Base-by-base conservation (phyloP, 805 yeast species). In the Candida germanica region DNA sequence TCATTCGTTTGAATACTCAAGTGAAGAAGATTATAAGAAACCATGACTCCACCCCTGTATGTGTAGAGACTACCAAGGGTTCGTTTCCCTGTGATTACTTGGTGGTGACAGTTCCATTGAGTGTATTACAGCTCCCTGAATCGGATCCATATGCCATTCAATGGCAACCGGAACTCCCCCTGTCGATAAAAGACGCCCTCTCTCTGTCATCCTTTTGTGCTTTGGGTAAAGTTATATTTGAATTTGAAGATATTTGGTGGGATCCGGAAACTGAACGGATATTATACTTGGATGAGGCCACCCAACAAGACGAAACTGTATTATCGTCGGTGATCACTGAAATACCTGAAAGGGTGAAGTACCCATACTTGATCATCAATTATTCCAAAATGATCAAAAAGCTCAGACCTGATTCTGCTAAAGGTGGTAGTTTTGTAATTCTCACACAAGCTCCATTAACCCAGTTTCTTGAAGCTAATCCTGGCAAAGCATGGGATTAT, bases 31-130 rank as follows among this genome's bases (percentile, higher is more conserved):
- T 79, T 13, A 48, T 50, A n/a, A 56, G 71, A 29, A 46, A 42
- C n/a, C 46, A 38, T 10, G 9, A 20, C 10, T 33, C 26, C 2
- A 33, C 23, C 6, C 36, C 33, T n/a, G 58, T 61, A 6, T 21
- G 43, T 1, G 62, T 75, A 1, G 58, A 53, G 7, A 62, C 75
- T 1, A 50, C 43, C 1, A 45, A 54, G 6, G 69, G 71, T 3
- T 36, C 42, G 2, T 42, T 65, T 22, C 43, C 46, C 3, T 69
- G 79, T 20, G 79, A 83, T 31, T 82, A 77, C 51, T 63, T 77
- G 19, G 68, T 88, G 10, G 83, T 86, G 5, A 79, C 95, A 0
- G 77, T 85, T 4, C 96, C 96, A 0, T 83, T 83, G 43, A 83
- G 89, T 23, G 70, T 83, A 3, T 59, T 87, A 24, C 75, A 73